Conservation (phyloP, 768 basidiomycete genomes). For the Phaffia tasmanica region DNA sequence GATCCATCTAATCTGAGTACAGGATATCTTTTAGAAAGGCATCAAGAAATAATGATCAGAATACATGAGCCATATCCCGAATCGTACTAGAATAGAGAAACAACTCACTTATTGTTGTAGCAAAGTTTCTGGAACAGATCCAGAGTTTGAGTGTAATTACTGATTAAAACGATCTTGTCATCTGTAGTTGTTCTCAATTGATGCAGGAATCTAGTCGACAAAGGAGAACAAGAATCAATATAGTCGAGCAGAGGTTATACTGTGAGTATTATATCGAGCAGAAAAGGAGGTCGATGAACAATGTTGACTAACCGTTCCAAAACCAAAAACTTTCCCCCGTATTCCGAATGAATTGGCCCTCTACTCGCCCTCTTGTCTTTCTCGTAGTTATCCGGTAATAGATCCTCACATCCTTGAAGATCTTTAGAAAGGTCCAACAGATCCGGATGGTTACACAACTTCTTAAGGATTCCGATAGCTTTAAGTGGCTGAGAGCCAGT, state of each 20-base stretch:
- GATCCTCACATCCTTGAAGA: conserved; percentile 63
- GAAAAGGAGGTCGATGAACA: not conserved
- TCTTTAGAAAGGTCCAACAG: conserved; percentile 74
- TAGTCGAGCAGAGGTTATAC: not conserved
- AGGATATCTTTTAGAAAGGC: conserved; percentile 55
- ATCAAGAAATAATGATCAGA: conserved; percentile 3
- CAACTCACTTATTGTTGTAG: conserved; percentile 61
- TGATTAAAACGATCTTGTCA: conserved; percentile 94
- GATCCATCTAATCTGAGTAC: conserved; percentile 89
- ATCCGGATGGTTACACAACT: conserved; percentile 90
- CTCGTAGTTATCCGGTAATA: conserved; percentile 69
- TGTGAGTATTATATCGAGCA: not conserved
- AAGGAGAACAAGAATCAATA: not conserved
- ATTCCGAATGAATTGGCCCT: conserved; percentile 54
- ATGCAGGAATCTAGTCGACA: conserved; percentile 57
- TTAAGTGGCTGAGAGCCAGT: conserved; percentile 86
- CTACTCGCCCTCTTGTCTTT: conserved; percentile 38
- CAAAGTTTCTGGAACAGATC: conserved; percentile 86
- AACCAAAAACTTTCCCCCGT: conserved; percentile 85
- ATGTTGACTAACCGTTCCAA: conserved; percentile 59
- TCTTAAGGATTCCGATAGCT: conserved; percentile 87
- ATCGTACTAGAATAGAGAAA: conserved; percentile 1
- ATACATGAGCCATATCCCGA: too few species aligned
- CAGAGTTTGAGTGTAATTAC: conserved; percentile 90
- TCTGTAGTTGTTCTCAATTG: conserved; percentile 67